Percentiles rank a stretch among this genome's conserved stretches.
Conservation (phyloP, 352 stramenopile genomes). For the Phytophthora ohioensis region DNA sequence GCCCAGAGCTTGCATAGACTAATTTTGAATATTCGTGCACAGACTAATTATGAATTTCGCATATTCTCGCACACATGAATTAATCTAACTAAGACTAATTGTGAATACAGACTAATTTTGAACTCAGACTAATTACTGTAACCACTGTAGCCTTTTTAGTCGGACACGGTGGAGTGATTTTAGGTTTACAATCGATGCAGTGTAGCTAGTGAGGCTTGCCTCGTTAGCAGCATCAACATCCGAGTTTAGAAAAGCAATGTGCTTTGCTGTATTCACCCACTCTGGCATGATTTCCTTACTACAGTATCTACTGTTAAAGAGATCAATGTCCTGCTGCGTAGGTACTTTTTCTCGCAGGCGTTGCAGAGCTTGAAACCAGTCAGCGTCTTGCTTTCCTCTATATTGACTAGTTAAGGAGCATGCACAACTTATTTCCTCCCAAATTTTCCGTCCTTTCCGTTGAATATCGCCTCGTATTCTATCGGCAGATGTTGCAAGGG, state of each 20-base stretch:
- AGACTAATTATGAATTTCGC: no score
- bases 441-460: neutral
- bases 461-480: conserved; percentile 3
- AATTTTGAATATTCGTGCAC: no score
- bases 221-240: conserved; percentile 11
- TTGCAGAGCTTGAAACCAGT: conserved; percentile 7
- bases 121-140: no score
- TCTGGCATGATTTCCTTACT: neutral
- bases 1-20: no score
- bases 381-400: neutral
- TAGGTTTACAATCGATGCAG: neutral
- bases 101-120: no score
- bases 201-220: neutral
- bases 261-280: conserved; percentile 1
- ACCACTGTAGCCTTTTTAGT: neutral
- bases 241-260: conserved; percentile 7
- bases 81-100: no score
- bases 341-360: neutral
- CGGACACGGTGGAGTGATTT: neutral
- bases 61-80: no score
- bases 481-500: neutral
- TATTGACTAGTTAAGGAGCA: conserved; percentile 1
- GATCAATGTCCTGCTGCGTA: conserved; percentile 2
- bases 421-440: neutral
- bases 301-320: conserved; percentile 4